Evolutionary conservation across 441 rosid genomes (phyloP), one percentile per base, ranked within the genome.

Genomic region (Croton setiger): DNA sequence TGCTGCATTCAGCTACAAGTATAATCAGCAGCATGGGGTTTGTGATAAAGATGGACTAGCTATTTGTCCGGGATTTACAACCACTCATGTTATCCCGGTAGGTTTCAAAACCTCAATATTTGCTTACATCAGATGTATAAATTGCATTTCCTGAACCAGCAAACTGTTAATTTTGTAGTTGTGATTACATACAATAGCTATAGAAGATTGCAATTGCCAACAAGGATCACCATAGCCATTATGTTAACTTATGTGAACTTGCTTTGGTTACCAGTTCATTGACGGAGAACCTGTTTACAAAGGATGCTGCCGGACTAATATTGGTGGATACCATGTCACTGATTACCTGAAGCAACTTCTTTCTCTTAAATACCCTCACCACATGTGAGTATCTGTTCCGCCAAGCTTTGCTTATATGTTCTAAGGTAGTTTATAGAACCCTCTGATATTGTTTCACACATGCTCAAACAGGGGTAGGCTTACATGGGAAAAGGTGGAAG

Each of bases 401-500:
- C 74, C 71, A 47, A 65, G 45, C 72, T 68, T 18, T 62, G 53
- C 56, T 27, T 68, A 59, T 66, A 55, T 43, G 36, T 31, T 33
- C 17, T 61, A 17, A 41, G 33, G n/a, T 48, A 52, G 15, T 35
- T 48, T 23, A 13, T 64, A 37, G 4, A 9, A 20, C 11, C 48
- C 45, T 9, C 53, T 60, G 12, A 63, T 64, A 21, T 14, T 66
- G 53, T 66, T 63, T 69, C 70, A 59, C 63, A 64, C 66, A 52
- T 68, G 75, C 45, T 71, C 55, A 63, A 63, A 73, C 61, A 93
- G 97, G 87, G 78, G 87, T 69, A 83, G 88, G 70, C 79, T 91
- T 67, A 82, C 96, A 58, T 89, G 96, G 97, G 98, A 94, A 77
- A 91, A 94, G 81, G 89, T 81, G 31, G 97, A 94, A 86, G 96